Conservation (phyloP, 2,329 filamentous ascomycete species). For the Coniochaeta prunicola region DNA sequence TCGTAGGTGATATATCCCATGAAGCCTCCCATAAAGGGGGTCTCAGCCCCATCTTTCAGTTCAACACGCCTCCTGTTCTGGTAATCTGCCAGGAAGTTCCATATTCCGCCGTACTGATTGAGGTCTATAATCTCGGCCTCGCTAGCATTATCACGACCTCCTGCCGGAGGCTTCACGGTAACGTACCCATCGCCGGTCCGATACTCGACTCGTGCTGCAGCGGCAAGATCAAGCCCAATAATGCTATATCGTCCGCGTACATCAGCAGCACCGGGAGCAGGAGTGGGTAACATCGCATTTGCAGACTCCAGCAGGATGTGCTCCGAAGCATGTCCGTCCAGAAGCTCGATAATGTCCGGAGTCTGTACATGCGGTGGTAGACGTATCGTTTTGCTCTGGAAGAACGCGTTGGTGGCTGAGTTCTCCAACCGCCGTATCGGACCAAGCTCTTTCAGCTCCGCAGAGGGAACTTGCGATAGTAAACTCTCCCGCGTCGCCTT, state of each 20-base stretch:
- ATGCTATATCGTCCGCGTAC: constrained; percentile 64
- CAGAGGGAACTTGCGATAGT: constrained; percentile 16
- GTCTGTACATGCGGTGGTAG: constrained; percentile 40
- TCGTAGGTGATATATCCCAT: constrained; percentile 84
- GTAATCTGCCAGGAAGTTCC: constrained; percentile 44
- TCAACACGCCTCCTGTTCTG: constrained; percentile 22
- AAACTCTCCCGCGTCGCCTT: constrained; percentile 25
- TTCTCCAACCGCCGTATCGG: constrained; percentile 7
- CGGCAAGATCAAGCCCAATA: constrained; percentile 56
- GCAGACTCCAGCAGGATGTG: constrained; percentile 54
- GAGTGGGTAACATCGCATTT: constrained; percentile 39
- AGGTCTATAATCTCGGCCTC: constrained; percentile 20
- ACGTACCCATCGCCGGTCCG: constrained; percentile 37
- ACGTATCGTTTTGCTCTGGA: constrained; percentile 32
- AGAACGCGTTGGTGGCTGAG: constrained; percentile 16
- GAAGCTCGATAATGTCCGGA: constrained; percentile 46
- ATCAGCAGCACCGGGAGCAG: constrained; percentile 27
- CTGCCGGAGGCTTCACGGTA: constrained; percentile 16
- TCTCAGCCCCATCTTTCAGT: constrained; percentile 16
- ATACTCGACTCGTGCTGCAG: constrained; percentile 52
- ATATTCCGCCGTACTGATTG: constrained; percentile 28
- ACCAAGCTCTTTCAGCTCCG: neutral
- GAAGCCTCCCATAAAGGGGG: constrained; percentile 73
- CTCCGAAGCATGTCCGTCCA: constrained; percentile 31
- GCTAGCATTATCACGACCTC: constrained; percentile 5